A percentile compares a stretch with the other conserved stretches of the same genome.
Conservation (phyloP, 148 eudicot genomes). For the Amaranthus cruentus region DNA sequence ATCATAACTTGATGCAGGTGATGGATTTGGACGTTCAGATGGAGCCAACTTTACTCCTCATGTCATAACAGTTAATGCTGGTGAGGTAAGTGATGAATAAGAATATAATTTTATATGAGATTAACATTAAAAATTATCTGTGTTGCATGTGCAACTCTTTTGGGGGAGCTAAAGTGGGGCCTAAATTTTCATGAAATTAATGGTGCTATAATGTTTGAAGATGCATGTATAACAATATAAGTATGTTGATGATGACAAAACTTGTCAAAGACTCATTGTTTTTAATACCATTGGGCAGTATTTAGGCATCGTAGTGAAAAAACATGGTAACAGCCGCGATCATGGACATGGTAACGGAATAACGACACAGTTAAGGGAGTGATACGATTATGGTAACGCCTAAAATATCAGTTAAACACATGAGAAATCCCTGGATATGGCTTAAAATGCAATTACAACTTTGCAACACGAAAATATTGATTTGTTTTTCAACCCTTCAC, state of each 20-base stretch:
- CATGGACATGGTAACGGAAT: too few species aligned
- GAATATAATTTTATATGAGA: neutral
- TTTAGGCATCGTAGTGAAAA: too few species aligned
- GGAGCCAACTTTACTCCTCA: conserved; percentile 71
- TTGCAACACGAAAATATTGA: too few species aligned
- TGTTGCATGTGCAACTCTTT: neutral
- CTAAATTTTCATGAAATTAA: conserved; percentile 3
- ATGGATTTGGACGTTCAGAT: conserved; percentile 36
- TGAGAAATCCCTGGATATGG: too few species aligned
- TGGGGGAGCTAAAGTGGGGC: neutral
- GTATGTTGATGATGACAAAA: neutral
- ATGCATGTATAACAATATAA: neutral
- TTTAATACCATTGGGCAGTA: neutral
- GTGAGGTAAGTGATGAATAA: conserved; percentile 50
- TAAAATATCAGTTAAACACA: too few species aligned
- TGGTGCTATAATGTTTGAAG: neutral
- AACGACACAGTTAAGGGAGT: too few species aligned
- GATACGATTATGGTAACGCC: too few species aligned
- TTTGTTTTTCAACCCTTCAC: too few species aligned
- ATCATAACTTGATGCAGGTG: conserved; percentile 38
- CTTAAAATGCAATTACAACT: too few species aligned
- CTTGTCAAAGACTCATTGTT: neutral
- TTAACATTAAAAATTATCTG: neutral
- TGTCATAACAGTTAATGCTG: conserved; percentile 57
- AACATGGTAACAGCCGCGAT: too few species aligned